Evolutionary conservation across 306 rosid genomes (phyloP).

Genomic region (Vigna mungo): DNA sequence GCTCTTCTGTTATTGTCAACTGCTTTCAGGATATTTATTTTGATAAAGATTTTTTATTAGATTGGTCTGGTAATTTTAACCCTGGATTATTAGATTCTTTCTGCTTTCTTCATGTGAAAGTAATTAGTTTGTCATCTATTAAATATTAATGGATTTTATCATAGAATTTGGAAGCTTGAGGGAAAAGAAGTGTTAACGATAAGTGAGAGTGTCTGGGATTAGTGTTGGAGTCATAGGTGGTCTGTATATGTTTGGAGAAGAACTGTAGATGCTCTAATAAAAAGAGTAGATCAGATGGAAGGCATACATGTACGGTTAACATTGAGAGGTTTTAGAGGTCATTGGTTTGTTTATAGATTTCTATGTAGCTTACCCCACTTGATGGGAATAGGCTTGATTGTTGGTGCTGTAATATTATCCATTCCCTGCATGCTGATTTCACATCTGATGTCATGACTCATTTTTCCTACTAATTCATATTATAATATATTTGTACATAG

Average conservation of each 20-base stretch:
- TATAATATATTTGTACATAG: not conserved
- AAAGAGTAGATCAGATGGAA: not conserved
- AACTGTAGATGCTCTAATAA: not conserved
- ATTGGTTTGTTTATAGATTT: not conserved
- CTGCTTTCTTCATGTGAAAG: not conserved
- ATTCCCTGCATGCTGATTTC: constrained; percentile 16
- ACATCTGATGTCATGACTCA: constrained; percentile 11
- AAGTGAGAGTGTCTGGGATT: not conserved
- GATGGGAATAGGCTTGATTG: not conserved
- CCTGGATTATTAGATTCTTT: not conserved
- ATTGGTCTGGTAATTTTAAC: not conserved
- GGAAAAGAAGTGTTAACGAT: not conserved
- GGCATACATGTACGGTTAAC: not conserved
- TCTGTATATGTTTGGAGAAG: not conserved
- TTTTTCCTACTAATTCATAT: constrained; percentile 1
- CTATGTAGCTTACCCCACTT: not conserved
- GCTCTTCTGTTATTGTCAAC: not conserved
- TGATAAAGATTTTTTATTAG: not conserved
- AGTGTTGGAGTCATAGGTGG: not conserved
- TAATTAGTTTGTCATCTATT: not conserved
- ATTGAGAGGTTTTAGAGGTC: not conserved
- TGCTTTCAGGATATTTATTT: not conserved
- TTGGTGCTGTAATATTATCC: not conserved
- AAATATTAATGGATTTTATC: not conserved
- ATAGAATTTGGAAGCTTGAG: not conserved